phyloP scores from a whole-genome alignment of 768 basidiomycete species.

The Lentinula lateritia region DNA sequence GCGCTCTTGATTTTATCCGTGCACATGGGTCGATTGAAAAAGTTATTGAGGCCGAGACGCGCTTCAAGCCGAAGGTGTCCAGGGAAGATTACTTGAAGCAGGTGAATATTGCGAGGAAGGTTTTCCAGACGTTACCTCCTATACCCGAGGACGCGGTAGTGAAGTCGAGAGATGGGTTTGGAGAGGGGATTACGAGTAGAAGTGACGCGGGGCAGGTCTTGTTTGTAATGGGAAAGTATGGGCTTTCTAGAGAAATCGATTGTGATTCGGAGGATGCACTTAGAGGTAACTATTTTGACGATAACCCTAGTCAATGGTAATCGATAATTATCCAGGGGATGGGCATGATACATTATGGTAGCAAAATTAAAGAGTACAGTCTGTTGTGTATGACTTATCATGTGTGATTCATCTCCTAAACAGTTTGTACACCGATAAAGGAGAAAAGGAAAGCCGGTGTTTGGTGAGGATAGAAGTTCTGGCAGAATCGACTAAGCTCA shows the following conservation, averaged over 20 bases:
- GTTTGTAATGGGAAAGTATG: conserved; percentile 44
- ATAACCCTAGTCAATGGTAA: conserved; percentile 39
- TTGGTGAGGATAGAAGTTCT: conserved; percentile 14
- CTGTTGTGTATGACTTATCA: too few relatives aligned
- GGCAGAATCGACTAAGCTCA: conserved; percentile 24
- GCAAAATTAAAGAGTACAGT: too few relatives aligned
- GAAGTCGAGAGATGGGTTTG: conserved; percentile 15
- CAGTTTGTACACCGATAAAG: neutral
- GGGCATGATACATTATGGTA: too few relatives aligned
- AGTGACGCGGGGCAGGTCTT: conserved; percentile 37
- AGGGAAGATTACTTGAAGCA: conserved; percentile 55
- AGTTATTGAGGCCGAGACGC: conserved; percentile 47
- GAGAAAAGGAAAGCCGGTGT: neutral
- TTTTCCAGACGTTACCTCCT: conserved; percentile 65
- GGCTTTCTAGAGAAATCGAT: conserved; percentile 36
- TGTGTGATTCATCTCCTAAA: too few relatives aligned
- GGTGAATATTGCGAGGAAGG: conserved; percentile 52
- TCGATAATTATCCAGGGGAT: neutral
- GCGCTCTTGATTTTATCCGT: conserved; percentile 72
- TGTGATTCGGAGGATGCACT: conserved; percentile 44
- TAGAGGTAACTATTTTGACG: conserved; percentile 61
- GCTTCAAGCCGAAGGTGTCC: conserved; percentile 45
- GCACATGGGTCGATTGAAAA: conserved; percentile 69
- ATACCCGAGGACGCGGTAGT: conserved; percentile 22
- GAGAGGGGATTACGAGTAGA: conserved; percentile 17